Evolutionary conservation across 2,329 filamentous ascomycete genomes (phyloP), one percentile per base, ranked within the genome.

Genomic region (Blumeria graminis): DNA sequence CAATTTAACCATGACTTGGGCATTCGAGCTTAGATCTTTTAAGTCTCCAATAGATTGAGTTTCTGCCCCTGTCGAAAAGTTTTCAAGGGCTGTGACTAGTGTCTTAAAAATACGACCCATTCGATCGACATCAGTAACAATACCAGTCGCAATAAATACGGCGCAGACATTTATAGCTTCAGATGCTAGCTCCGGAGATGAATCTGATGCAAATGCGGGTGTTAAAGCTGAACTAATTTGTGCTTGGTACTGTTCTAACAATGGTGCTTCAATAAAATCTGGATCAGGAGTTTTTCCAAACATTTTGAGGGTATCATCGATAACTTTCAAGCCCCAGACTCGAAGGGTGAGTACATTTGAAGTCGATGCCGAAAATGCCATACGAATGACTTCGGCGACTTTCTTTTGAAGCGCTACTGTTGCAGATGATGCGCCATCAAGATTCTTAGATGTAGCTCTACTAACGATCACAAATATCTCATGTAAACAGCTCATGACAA

Each of bases 31-130:
- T 16, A 98, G 77, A 0, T 86, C 87, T 68, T 86, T 87, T 6
- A 98, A 74, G 62, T 98, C 93, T 14, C 92, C 92, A 65, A 98
- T 96, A 22, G 86, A 80, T 0, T 85, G 86, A 46, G 82, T 84
- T 63, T 93, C 85, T 0, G 78, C 74, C 59, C 93, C 86, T 50
- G 76, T 80, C 1, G 86, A 86, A 65, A 96, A 94, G 68, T 90
- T 94, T 64, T 96, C 90, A 1, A 98, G 75, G 0, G 89, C 89
- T 46, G 83, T 82, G 6, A 95, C 86, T 1, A 98, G 75, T 0
- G 94, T 84, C 70, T 95, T 96, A 57, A 98, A 76, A 56, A 98
- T 98, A 57, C 92, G 83, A 22, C 92, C 92, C 92, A 98, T 98
- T n/a, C 92, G 81, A 62, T 98, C 93, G 8, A 96, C 81, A 68